Base-by-base conservation (phyloP, 2,329 filamentous ascomycete species). In the Penicillium decumbens region DNA sequence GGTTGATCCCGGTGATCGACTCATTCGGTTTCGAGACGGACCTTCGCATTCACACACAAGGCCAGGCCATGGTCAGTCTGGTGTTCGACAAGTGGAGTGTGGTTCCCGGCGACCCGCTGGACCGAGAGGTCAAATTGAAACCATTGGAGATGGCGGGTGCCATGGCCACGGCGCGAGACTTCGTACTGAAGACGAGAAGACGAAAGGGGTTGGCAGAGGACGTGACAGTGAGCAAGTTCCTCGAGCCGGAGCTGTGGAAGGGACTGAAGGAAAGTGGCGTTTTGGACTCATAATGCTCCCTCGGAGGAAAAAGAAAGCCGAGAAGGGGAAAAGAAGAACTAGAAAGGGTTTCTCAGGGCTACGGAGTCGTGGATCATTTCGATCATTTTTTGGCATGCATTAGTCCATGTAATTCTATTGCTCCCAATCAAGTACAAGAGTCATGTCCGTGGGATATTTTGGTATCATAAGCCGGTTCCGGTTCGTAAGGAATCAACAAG, bases 1-100 rank as follows among this genome's bases (percentile, higher is more conserved):
- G 93, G 3, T 78, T 97, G 43, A 84, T 98, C 48, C 93, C 93
- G 8, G 93, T 97, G 51, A 95, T 98, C 66, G 93, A 98, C 75
- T 90, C 85, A 27, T 98, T 98, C 65, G 93, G 93, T 18, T 97
- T 98, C 71, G 93, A 98, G 76, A 97, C 93, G 12, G 93, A 98
- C 74, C 78, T 98, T 50, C 81, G 93, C 55, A 97, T 97, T 65
- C 91, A 95, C 72, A 96, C 92, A 0, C 89, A 96, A 75, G 92
- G 93, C 45, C 86, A 90, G 68, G 90, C 91, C 48, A 91, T 89
- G 64, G 84, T 97, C 45, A 90, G 85, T 61, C 79, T 98, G 30
- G 89, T 95, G 10, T 98, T 98, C 70, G 93, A 98, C 67, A 84
- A 88, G 57, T 98, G 93, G 93, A 90, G 81, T 64, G 89, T 97